These are phyloP conservation scores for Tetrapisispora taiwanensis DNA, from an alignment of 805 yeast species.

Conservation along the genomic window DNA sequence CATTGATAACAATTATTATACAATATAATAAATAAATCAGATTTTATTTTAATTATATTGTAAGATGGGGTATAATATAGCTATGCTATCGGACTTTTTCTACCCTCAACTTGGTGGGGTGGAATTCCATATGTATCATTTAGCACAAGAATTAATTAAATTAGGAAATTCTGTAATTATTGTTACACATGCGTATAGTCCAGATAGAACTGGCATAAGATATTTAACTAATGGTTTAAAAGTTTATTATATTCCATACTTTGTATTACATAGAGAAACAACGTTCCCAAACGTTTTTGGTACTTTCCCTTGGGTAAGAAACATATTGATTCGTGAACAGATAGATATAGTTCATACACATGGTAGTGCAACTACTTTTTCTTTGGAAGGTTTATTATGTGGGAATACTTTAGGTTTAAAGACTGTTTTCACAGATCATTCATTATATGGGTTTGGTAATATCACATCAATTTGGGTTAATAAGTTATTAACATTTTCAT, in stretches of 20 bases:
- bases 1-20: too few species aligned
- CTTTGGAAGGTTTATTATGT: slow-evolving; percentile 88
- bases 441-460: slow-evolving; percentile 87
- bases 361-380: slow-evolving; percentile 76
- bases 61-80: slow-evolving; percentile 24
- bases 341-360: slow-evolving; percentile 93
- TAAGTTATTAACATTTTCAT: slow-evolving; percentile 70
- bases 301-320: slow-evolving; percentile 74
- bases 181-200: slow-evolving; percentile 75
- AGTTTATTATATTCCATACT: slow-evolving; percentile 81
- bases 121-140: slow-evolving; percentile 86
- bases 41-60: not conserved
- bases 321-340: slow-evolving; percentile 73
- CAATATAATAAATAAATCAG: too few species aligned
- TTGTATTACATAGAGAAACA: slow-evolving; percentile 71
- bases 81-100: slow-evolving; percentile 92
- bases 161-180: slow-evolving; percentile 80
- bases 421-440: slow-evolving; percentile 93
- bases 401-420: slow-evolving; percentile 85
- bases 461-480: slow-evolving; percentile 77
- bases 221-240: slow-evolving; percentile 81
- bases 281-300: slow-evolving; percentile 86
- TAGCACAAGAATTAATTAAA: slow-evolving; percentile 70
- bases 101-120: slow-evolving; percentile 99
- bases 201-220: slow-evolving; percentile 72